Evolutionary conservation across 1,284 basidiomycete genomes (phyloP).

Genomic region (Cryptococcus wingfieldii): DNA sequence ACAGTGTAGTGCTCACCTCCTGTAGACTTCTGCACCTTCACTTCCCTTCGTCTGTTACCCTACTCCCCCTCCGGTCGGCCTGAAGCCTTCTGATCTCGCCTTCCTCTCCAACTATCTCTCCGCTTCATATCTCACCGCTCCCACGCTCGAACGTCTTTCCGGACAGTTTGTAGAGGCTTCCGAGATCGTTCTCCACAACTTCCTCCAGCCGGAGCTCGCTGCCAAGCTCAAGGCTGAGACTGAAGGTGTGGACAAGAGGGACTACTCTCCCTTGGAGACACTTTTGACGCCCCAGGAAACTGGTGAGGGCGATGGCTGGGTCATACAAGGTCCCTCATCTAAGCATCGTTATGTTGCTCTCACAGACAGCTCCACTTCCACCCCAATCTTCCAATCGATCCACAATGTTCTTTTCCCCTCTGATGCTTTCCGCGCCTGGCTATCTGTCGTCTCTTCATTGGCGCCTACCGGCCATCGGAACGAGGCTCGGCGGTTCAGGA

Average conservation of each 20-base stretch:
- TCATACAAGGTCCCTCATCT: constrained; percentile 79
- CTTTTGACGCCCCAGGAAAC: constrained; percentile 61
- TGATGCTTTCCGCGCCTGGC: constrained; percentile 82
- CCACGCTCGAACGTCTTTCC: constrained; percentile 75
- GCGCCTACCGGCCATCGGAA: constrained; percentile 68
- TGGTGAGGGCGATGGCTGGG: constrained; percentile 60
- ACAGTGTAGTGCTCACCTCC: constrained; percentile 23
- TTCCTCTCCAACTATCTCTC: constrained; percentile 82
- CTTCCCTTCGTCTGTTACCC: constrained; percentile 46
- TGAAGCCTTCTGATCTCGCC: constrained; percentile 60
- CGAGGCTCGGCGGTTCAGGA: constrained; percentile 82
- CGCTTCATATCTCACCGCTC: constrained; percentile 79
- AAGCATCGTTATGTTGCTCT: constrained; percentile 87
- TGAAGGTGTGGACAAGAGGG: constrained; percentile 61
- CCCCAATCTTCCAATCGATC: constrained; percentile 58
- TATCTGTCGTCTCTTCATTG: constrained; percentile 72
- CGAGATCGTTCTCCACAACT: constrained; percentile 82
- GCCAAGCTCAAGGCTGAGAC: constrained; percentile 63
- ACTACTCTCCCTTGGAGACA: constrained; percentile 44
- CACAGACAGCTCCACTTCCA: constrained; percentile 16
- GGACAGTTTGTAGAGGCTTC: constrained; percentile 83
- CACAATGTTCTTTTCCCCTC: constrained; percentile 68
- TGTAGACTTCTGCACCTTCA: constrained; percentile 58
- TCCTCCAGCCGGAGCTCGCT: constrained; percentile 68
- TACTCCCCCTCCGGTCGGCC: constrained; percentile 46